Percentiles rank a stretch among this genome's conserved stretches.
phyloP scores from a whole-genome alignment of 345 rosid genomes.

The Diplotaxis tenuifolia region DNA sequence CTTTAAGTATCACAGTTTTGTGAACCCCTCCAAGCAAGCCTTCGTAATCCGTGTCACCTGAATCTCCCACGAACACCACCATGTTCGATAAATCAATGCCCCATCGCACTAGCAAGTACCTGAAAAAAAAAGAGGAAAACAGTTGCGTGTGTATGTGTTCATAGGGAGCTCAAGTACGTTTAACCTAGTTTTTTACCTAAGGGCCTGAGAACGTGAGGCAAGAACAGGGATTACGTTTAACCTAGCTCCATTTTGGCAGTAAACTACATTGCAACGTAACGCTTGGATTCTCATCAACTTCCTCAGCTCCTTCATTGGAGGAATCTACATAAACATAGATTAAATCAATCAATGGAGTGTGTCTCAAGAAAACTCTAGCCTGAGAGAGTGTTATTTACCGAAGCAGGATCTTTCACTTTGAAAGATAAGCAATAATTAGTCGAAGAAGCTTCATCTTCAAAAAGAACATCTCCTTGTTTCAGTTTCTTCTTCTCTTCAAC shows the following conservation, averaged over 20 bases:
- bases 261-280: slow-evolving; percentile 61
- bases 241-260: slow-evolving; percentile 62
- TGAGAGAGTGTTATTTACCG: slow-evolving; percentile 38
- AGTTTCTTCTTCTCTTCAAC: slow-evolving; percentile 44
- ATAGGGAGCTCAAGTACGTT: not conserved
- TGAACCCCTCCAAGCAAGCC: slow-evolving; percentile 70
- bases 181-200: slow-evolving; percentile 62
- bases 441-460: slow-evolving; percentile 54
- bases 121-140: slow-evolving; percentile 30
- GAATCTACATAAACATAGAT: slow-evolving; percentile 43
- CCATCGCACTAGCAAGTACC: slow-evolving; percentile 76
- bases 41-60: slow-evolving; percentile 79
- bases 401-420: slow-evolving; percentile 45
- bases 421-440: slow-evolving; percentile 57
- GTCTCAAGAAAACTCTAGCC: not conserved
- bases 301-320: slow-evolving; percentile 61
- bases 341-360: not conserved
- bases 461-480: slow-evolving; percentile 41
- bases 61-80: slow-evolving; percentile 65
- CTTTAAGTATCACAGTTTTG: slow-evolving; percentile 52
- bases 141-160: not conserved
- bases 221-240: slow-evolving; percentile 66
- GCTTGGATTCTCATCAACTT: slow-evolving; percentile 71
- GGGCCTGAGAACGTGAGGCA: slow-evolving; percentile 83
- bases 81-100: slow-evolving; percentile 52